Conservation (phyloP, 2,329 filamentous ascomycete genomes). For the Alternaria rosae region DNA sequence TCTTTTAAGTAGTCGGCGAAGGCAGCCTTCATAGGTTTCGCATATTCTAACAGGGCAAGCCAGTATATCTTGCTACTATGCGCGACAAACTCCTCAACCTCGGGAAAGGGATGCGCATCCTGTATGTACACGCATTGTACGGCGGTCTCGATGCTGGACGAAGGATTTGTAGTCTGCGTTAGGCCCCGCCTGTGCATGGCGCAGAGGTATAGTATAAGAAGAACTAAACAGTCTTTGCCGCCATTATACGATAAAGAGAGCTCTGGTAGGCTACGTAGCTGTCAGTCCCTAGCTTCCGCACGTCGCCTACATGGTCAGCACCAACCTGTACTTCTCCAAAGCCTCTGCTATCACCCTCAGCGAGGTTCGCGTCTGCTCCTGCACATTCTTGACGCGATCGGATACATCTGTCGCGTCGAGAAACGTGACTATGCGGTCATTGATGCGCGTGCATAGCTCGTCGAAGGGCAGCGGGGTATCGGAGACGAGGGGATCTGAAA, state of each 20-base stretch:
- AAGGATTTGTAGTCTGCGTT: conserved; percentile 27
- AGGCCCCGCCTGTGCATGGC: conserved; percentile 56
- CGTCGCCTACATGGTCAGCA: conserved; percentile 17
- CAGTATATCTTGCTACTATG: conserved; percentile 72
- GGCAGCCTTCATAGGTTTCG: conserved; percentile 79
- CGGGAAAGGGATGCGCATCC: conserved; percentile 79
- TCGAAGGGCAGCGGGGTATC: conserved; percentile 57
- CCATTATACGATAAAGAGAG: conserved; percentile 95
- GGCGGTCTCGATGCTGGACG: conserved; percentile 40
- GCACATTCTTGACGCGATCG: conserved; percentile 68
- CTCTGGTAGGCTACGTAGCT: conserved; percentile 68
- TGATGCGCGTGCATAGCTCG: conserved; percentile 59
- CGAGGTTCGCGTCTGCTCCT: conserved; percentile 76
- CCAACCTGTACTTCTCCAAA: conserved; percentile 76
- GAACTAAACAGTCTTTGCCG: conserved; percentile 95
- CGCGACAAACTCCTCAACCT: conserved; percentile 85
- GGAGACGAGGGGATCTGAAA: conserved; percentile 46
- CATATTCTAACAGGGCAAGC: conserved; percentile 77
- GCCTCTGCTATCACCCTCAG: conserved; percentile 78
- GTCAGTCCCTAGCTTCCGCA: conserved; percentile 26
- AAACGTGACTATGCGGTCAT: conserved; percentile 70
- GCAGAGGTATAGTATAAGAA: conserved; percentile 85
- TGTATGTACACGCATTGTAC: conserved; percentile 91
- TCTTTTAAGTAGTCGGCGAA: conserved; percentile 79
- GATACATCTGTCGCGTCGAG: conserved; percentile 66